Conservation (phyloP, 2,329 filamentous ascomycete species). For the Cladobotryum mycophilum region DNA sequence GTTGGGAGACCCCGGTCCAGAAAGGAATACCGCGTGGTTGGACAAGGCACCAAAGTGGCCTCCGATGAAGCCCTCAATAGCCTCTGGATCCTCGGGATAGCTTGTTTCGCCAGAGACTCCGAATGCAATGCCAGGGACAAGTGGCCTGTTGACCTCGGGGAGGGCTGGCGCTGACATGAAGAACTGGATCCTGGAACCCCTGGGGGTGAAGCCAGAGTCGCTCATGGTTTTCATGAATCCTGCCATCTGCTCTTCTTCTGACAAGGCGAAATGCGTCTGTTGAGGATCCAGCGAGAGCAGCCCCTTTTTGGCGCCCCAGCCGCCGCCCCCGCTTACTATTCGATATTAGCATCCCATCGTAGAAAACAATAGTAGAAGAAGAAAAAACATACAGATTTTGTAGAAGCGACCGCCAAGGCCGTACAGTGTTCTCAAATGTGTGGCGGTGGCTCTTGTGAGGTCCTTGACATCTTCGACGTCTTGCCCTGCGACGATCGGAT, state of each 20-base stretch:
- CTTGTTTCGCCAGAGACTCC: conserved; percentile 24
- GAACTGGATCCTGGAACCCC: conserved; percentile 62
- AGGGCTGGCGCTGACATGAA: conserved; percentile 39
- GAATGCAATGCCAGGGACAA: conserved; percentile 23
- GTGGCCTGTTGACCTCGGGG: conserved; percentile 17
- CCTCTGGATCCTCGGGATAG: neutral
- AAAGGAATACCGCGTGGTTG: conserved; percentile 52
- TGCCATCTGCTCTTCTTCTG: conserved; percentile 46
- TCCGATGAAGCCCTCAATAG: conserved; percentile 22
- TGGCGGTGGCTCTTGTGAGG: conserved; percentile 19
- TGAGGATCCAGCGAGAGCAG: conserved; percentile 73
- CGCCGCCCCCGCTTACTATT: conserved; percentile 70
- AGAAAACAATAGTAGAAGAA: neutral
- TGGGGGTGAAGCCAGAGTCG: conserved; percentile 47
- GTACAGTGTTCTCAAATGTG: conserved; percentile 29
- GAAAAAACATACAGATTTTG: conserved; percentile 25
- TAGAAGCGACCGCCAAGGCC: conserved; percentile 40
- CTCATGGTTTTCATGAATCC: conserved; percentile 46
- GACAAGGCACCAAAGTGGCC: conserved; percentile 58
- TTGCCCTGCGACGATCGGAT: conserved; percentile 7
- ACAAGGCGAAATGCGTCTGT: conserved; percentile 39
- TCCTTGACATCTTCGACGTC: conserved; percentile 11
- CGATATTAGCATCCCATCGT: conserved; percentile 13
- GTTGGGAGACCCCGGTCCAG: conserved; percentile 9
- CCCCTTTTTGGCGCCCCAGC: conserved; percentile 77